Conservation (phyloP, 768 basidiomycete genomes). For the Termitomyces sp. region DNA sequence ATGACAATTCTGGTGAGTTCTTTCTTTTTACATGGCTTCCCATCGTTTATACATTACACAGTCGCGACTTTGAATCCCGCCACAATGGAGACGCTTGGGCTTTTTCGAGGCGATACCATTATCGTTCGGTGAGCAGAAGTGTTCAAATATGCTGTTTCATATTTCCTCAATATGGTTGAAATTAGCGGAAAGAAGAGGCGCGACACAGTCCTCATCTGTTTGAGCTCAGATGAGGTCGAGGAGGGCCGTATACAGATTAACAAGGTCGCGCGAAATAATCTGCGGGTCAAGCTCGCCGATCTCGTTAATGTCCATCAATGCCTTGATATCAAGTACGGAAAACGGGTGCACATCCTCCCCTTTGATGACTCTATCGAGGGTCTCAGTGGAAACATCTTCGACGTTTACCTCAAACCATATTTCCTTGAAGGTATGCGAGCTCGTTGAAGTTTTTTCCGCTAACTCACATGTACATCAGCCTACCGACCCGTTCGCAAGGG, state of each 20-base stretch:
- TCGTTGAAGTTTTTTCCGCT: not conserved
- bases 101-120: conserved; percentile 97
- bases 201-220: conserved; percentile 95
- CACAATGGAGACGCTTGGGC: conserved; percentile 90
- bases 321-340: conserved; percentile 98
- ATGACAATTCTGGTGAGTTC: conserved; percentile 89
- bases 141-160: not conserved
- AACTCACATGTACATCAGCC: conserved; percentile 34
- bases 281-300: conserved; percentile 96
- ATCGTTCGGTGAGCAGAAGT: conserved; percentile 69
- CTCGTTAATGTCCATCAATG: conserved; percentile 95
- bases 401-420: conserved; percentile 98
- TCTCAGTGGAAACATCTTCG: conserved; percentile 96
- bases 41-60: conserved; percentile 18
- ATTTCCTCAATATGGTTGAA: not conserved
- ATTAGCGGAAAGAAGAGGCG: conserved; percentile 92
- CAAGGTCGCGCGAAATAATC: conserved; percentile 99
- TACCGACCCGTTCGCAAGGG: conserved; percentile 96
- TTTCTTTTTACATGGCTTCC: not conserved
- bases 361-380: conserved; percentile 99
- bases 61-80: conserved; percentile 94
- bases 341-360: conserved; percentile 92
- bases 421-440: conserved; percentile 80
- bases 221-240: conserved; percentile 94
- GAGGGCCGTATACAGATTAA: conserved; percentile 98